Evolutionary conservation across 1,284 basidiomycete genomes (phyloP).

Genomic region (Taiwanofungus camphoratus): DNA sequence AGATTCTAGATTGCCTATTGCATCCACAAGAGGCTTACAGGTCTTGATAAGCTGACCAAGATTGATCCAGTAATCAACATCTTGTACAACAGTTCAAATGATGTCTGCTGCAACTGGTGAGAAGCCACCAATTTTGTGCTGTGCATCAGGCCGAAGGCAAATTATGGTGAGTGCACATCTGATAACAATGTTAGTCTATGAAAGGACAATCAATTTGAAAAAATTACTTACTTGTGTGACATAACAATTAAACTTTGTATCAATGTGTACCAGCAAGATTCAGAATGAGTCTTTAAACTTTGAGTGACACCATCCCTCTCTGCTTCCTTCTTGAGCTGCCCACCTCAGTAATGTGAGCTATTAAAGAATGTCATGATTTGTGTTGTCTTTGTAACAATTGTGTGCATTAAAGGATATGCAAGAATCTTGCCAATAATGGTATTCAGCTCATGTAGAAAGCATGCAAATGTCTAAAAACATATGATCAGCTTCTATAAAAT

Average conservation of each 20-base stretch:
- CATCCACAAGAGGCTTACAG: constrained; percentile 28
- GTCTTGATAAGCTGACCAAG: constrained; percentile 22
- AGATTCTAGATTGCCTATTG: constrained; percentile 26
- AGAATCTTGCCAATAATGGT: constrained; percentile 26
- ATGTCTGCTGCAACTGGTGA: constrained; percentile 21
- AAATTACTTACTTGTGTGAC: constrained; percentile 12
- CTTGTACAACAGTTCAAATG: constrained; percentile 16
- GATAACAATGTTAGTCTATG: neutral
- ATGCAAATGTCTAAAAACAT: constrained; percentile 8
- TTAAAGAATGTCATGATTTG: constrained; percentile 28
- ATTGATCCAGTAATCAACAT: constrained; percentile 15
- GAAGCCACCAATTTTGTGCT: constrained; percentile 17
- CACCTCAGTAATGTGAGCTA: constrained; percentile 29
- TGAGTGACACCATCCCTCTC: constrained; percentile 12
- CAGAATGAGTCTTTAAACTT: constrained; percentile 23
- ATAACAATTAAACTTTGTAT: constrained; percentile 20
- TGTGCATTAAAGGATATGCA: constrained; percentile 20
- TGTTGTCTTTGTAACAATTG: constrained; percentile 14
- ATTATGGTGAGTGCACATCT: constrained; percentile 11
- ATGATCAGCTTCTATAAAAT: neutral
- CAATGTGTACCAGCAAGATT: constrained; percentile 26
- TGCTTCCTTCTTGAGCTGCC: constrained; percentile 16
- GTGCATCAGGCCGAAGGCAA: constrained; percentile 23
- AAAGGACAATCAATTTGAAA: neutral
- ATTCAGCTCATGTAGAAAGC: constrained; percentile 20